Conservation (phyloP, 306 rosid genomes). For the Heteromeles arbutifolia region DNA sequence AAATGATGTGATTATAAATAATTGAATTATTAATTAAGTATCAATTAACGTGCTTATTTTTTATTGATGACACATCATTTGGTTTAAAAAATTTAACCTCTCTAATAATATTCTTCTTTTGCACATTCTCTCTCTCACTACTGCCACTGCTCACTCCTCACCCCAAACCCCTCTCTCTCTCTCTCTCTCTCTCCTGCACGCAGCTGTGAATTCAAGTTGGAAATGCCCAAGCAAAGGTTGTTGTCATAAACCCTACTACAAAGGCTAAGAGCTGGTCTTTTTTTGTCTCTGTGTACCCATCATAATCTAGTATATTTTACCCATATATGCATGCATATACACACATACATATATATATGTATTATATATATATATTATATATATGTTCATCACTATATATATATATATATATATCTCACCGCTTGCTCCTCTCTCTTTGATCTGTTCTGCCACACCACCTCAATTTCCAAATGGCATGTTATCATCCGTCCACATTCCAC, state of each 20-base stretch:
- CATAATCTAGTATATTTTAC: not conserved
- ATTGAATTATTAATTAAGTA: no score
- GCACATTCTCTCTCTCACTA: not conserved
- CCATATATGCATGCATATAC: not conserved
- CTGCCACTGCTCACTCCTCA: not conserved
- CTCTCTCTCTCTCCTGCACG: not conserved
- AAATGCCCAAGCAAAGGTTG: slow-evolving; percentile 21
- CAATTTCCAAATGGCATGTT: slow-evolving; percentile 9
- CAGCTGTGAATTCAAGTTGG: not conserved
- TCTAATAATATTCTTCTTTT: not conserved
- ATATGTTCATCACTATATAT: slow-evolving; percentile 5
- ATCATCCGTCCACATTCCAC: not conserved
- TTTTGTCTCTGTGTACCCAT: slow-evolving; percentile 39
- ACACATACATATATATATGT: not conserved
- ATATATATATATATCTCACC: not conserved
- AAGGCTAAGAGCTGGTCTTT: slow-evolving; percentile 24
- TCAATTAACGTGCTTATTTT: rapidly evolving
- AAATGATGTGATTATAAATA: no score
- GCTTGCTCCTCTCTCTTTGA: slow-evolving; percentile 5
- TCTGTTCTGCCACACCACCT: not conserved
- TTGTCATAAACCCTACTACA: slow-evolving; percentile 30
- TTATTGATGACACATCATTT: no score
- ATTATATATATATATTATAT: not conserved
- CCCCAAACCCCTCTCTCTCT: not conserved
- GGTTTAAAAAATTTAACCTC: no score